Evolutionary conservation across 495 filamentous ascomycete genomes (phyloP).

Genomic region (Podospora australis): DNA sequence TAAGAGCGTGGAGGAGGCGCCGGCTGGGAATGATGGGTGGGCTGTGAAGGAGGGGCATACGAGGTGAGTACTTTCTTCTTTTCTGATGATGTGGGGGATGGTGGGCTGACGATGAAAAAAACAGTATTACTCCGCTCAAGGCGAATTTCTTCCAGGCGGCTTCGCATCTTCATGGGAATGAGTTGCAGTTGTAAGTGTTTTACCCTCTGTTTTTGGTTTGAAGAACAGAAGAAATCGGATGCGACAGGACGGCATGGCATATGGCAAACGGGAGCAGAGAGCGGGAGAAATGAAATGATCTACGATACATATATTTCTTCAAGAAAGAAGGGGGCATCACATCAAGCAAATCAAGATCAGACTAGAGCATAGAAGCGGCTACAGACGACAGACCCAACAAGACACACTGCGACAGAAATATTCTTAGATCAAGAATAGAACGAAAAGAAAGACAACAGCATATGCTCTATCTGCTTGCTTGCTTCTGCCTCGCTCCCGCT

Average conservation of each 20-base stretch:
- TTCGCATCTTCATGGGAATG: conserved; percentile 50
- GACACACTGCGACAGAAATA: not conserved
- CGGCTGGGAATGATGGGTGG: conserved; percentile 92
- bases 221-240: conserved; percentile 5
- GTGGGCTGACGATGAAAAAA: not conserved
- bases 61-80: conserved; percentile 53
- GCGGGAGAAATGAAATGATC: not conserved
- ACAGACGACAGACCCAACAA: conserved; percentile 1
- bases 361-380: conserved; percentile 23
- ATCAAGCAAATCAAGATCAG: conserved; percentile 3
- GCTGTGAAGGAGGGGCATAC: conserved; percentile 80
- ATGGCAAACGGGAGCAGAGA: not conserved
- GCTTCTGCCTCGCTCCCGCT: too few relatives aligned
- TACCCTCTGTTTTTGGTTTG: conserved; percentile 4
- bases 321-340: too few relatives aligned
- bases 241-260: not conserved
- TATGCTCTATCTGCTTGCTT: not conserved
- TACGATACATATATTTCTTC: not conserved
- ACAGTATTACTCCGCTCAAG: conserved; percentile 80
- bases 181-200: conserved; percentile 83
- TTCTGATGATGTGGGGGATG: not conserved
- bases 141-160: conserved; percentile 88
- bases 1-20: conserved; percentile 69
- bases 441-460: not conserved
- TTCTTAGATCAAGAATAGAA: not conserved